phyloP scores from a whole-genome alignment of 2,329 filamentous ascomycete species.

The Monilinia fructicola region DNA sequence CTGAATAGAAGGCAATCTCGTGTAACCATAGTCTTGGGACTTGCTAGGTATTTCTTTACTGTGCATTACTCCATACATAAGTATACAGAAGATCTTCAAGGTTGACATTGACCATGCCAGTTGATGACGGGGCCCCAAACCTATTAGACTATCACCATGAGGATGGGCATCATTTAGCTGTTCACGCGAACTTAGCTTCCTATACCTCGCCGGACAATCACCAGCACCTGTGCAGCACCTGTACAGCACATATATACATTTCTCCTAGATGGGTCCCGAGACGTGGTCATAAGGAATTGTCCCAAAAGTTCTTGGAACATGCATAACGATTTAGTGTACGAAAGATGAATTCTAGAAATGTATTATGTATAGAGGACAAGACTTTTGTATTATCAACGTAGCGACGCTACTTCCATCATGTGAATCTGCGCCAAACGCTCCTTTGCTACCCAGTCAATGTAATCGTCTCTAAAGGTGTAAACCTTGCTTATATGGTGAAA shows the following conservation, averaged over 20 bases:
- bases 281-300: background rate
- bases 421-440: conserved; percentile 22
- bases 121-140: background rate
- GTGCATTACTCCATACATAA: background rate
- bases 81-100: background rate
- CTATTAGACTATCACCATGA: background rate
- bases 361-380: conserved; percentile 8
- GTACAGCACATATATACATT: conserved; percentile 7
- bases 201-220: background rate
- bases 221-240: background rate
- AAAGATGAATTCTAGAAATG: background rate
- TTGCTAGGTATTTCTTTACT: background rate
- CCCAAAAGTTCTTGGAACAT: background rate
- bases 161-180: conserved; percentile 3
- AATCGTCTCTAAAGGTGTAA: conserved; percentile 5
- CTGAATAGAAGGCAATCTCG: conserved; percentile 7
- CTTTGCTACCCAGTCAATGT: conserved; percentile 21
- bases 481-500: conserved; percentile 4
- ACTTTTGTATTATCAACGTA: conserved; percentile 22
- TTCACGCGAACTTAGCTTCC: background rate
- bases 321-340: background rate
- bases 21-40: conserved; percentile 8
- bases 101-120: background rate
- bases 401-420: conserved; percentile 20
- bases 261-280: background rate